A percentile compares a stretch with the other conserved stretches of the same genome.
Conservation (phyloP, 2,329 filamentous ascomycete species). For the Colletotrichum sp. region DNA sequence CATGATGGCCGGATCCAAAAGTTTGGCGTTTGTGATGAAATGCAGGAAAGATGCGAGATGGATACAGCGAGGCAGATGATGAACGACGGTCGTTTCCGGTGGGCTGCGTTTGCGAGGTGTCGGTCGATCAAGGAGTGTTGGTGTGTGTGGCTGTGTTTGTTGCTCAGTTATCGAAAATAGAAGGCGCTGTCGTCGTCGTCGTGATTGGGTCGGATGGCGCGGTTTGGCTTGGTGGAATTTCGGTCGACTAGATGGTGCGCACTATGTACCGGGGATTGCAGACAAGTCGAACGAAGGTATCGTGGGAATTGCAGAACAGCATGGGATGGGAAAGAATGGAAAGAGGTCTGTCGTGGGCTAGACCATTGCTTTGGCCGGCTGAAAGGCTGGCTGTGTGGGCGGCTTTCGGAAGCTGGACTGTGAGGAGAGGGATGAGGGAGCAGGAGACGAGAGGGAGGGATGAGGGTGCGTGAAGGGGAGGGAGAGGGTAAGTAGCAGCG, state of each 20-base stretch:
- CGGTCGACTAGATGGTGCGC: not conserved
- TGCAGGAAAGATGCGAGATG: not conserved
- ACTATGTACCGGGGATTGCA: not conserved
- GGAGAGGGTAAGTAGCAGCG: not conserved
- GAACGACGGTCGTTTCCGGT: not conserved
- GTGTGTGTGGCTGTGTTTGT: not conserved
- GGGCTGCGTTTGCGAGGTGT: not conserved
- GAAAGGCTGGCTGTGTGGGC: not conserved
- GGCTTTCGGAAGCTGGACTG: not conserved
- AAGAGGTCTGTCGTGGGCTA: slow-evolving; percentile 1
- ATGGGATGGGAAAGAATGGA: not conserved
- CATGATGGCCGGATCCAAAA: slow-evolving; percentile 4
- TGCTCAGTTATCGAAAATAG: not conserved
- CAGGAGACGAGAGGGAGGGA: slow-evolving; percentile 11
- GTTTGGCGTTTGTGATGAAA: not conserved
- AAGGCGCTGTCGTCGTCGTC: not conserved
- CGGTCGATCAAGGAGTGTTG: not conserved
- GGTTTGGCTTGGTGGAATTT: not conserved
- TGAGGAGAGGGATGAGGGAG: slow-evolving; percentile 14
- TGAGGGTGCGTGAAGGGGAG: slow-evolving; percentile 14
- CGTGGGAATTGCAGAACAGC: slow-evolving; percentile 1
- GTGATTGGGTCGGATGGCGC: slow-evolving; percentile 1
- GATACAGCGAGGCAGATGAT: not conserved
- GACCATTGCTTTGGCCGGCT: slow-evolving; percentile 10
- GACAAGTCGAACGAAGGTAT: slow-evolving; percentile 2